Base-by-base conservation (phyloP, 2,329 filamentous ascomycete species). In the Boeremia exigua region DNA sequence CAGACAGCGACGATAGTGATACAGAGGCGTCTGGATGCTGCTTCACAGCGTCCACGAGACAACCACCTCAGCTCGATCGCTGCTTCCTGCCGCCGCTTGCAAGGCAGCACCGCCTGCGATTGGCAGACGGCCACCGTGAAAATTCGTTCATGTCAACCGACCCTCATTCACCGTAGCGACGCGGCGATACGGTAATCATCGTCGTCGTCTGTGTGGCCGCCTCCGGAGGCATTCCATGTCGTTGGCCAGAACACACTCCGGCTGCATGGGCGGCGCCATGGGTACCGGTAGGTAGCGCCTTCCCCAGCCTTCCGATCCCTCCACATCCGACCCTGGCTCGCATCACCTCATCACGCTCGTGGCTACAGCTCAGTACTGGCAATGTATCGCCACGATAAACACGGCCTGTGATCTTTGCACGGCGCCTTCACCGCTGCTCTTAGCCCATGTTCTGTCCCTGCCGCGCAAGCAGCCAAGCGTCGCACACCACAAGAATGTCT, bases 141-240 rank as follows among this genome's bases (percentile, higher is more conserved):
- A 61, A 63, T 42, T 57, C 58, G 62, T 65, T 63, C 58, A 60
- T 56, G 53, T 58, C 63, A 66, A 63, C 51, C 45, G 54, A 61
- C 48, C 34, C 23, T 42, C 11, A 28, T 33, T 34, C 37, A 40
- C 43, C 30, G 42, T 9, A 40, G 49, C 32, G 25, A 29, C 48
- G 23, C 14, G 12, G 38, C 38, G 38, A 42, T 28, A 32, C n/a
- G 14, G 17, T n/a, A 6, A 23, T 23, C 23, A 6, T 14, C 25
- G 48, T 44, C 19, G 30, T 50, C 4, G 17, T 29, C n/a, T 37
- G 17, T 11, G 33, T 45, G 39, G 48, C 30, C 32, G 32, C 17
- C 39, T 43, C 48, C 39, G 32, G 39, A 15, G 14, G 12, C 17
- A 23, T 33, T 36, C 7, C 8, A 32, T 25, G 39, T 38, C 48